Conservation (phyloP, 768 basidiomycete species). For the Daedaleopsis nitida region DNA sequence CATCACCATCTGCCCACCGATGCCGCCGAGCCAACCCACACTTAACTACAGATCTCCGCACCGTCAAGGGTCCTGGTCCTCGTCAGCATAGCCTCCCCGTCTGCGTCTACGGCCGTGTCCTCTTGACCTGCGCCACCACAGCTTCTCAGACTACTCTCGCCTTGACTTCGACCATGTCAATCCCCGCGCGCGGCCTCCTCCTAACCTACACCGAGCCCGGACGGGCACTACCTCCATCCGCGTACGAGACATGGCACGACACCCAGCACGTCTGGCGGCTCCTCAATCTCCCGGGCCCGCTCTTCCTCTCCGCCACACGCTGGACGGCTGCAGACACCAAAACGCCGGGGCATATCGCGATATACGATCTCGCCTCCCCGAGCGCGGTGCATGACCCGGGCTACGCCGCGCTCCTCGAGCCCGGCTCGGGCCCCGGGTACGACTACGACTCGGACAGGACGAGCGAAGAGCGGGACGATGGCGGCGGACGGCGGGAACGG, state of each 20-base stretch:
- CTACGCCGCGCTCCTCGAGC: conserved; percentile 32
- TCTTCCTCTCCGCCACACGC: conserved; percentile 32
- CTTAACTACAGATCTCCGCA: not conserved
- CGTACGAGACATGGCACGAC: conserved; percentile 33
- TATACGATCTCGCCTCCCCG: conserved; percentile 37
- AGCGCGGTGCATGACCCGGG: conserved; percentile 32
- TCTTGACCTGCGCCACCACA: not conserved
- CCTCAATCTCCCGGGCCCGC: conserved; percentile 31
- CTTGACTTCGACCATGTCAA: not conserved
- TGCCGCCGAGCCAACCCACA: not conserved
- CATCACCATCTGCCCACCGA: not conserved
- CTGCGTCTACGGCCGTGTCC: not conserved
- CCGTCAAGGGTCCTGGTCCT: not conserved
- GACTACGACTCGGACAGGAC: conserved; percentile 24
- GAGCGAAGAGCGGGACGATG: conserved; percentile 32
- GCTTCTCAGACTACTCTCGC: not conserved
- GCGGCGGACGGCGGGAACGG: conserved; percentile 24
- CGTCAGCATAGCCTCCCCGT: not conserved
- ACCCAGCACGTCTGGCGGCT: conserved; percentile 49
- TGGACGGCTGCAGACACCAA: conserved; percentile 33
- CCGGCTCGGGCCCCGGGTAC: not conserved
- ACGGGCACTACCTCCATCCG: not conserved
- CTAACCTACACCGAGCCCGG: conserved; percentile 4
- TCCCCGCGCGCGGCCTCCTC: not conserved
- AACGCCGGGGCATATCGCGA: conserved; percentile 35